These are phyloP conservation scores for Gymnopilus junonius DNA, from an alignment of 768 basidiomycete species.

Conservation along the genomic window DNA sequence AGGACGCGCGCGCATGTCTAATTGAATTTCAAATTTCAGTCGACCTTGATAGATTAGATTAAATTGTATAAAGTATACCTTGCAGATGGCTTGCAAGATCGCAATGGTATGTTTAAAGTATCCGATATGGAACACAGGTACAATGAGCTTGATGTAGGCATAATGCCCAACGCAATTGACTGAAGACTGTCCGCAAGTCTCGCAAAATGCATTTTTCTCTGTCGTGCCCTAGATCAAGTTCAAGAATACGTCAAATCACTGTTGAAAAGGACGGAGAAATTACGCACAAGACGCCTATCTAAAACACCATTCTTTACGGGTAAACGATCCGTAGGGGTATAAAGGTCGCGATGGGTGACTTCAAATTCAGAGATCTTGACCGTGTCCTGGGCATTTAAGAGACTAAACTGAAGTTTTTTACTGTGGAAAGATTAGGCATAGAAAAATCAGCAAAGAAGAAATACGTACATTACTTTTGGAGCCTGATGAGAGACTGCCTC, in stretches of 20 bases:
- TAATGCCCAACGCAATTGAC: constrained; percentile 98
- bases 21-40: background rate
- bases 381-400: constrained; percentile 92
- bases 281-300: constrained; percentile 83
- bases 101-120: constrained; percentile 96
- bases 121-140: constrained; percentile 98
- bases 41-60: background rate
- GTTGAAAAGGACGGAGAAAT: background rate
- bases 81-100: constrained; percentile 96
- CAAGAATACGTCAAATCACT: background rate
- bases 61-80: constrained; percentile 53
- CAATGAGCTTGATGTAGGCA: constrained; percentile 95
- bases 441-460: background rate
- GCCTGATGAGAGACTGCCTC: constrained; percentile 79
- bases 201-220: constrained; percentile 90
- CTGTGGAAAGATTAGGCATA: constrained; percentile 43
- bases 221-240: constrained; percentile 75
- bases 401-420: constrained; percentile 95
- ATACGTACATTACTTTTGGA: constrained; percentile 79
- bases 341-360: constrained; percentile 90
- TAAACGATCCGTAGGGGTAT: constrained; percentile 79
- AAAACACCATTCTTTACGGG: constrained; percentile 93
- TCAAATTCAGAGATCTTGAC: constrained; percentile 97
- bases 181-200: constrained; percentile 90
- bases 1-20: constrained; percentile 93